Evolutionary conservation across 352 stramenopile species (phyloP).

Genomic region (Pythium pectinolyticum): DNA sequence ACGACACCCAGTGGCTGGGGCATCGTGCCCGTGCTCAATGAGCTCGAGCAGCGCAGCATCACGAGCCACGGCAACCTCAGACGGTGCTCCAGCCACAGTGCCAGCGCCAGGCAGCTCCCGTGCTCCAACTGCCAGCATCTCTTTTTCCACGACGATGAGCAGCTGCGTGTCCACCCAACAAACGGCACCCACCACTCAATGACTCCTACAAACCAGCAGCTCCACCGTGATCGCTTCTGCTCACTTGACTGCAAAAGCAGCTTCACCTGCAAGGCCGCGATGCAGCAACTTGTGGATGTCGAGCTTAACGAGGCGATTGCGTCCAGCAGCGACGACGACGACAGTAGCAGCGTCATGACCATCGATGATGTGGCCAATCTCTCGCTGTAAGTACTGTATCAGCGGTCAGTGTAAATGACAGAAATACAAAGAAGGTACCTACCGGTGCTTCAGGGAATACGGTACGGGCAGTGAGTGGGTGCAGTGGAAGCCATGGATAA

Average conservation of each 20-base stretch:
- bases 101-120: slow-evolving; percentile 10
- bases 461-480: too few relatives aligned
- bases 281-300: slow-evolving; percentile 27
- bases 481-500: too few relatives aligned
- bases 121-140: slow-evolving; percentile 24
- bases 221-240: slow-evolving; percentile 30
- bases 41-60: slow-evolving; percentile 17
- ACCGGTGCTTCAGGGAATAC: too few relatives aligned
- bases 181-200: not conserved
- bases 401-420: too few relatives aligned
- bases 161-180: too few relatives aligned
- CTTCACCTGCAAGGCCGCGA: slow-evolving; percentile 26
- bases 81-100: not conserved
- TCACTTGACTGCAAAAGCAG: slow-evolving; percentile 51
- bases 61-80: too few relatives aligned
- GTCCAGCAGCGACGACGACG: slow-evolving; percentile 19
- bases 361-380: too few relatives aligned
- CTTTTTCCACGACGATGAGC: slow-evolving; percentile 12
- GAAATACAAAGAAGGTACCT: too few relatives aligned
- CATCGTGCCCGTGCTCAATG: slow-evolving; percentile 27
- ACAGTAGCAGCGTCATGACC: too few relatives aligned
- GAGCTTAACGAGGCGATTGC: slow-evolving; percentile 15
- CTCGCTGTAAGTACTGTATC: too few relatives aligned
- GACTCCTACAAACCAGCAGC: not conserved
- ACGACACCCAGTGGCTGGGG: slow-evolving; percentile 10